Conservation (phyloP, 768 basidiomycete genomes). For the button mushroom (Agaricus bisporus) region DNA sequence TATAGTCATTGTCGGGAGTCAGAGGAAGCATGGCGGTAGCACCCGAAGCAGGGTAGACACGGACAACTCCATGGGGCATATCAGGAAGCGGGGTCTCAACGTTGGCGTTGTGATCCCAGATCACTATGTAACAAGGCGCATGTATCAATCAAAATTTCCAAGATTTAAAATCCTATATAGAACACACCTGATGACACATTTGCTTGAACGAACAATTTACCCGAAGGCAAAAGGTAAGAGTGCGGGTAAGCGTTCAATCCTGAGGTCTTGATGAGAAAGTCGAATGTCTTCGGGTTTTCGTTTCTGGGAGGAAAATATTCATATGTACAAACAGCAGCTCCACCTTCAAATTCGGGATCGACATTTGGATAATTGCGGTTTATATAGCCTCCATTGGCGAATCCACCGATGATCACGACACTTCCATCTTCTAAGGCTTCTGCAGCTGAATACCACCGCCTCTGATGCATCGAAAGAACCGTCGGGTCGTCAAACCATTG, state of each 20-base stretch:
- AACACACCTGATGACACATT: constrained; percentile 69
- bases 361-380: constrained; percentile 68
- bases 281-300: constrained; percentile 41
- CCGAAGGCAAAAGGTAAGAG: constrained; percentile 68
- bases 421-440: constrained; percentile 74
- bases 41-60: constrained; percentile 88
- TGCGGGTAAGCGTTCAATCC: constrained; percentile 77
- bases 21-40: constrained; percentile 88
- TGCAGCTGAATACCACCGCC: constrained; percentile 75
- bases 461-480: constrained; percentile 56
- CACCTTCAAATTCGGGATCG: constrained; percentile 58
- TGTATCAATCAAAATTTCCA: background rate
- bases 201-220: constrained; percentile 77
- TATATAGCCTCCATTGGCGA: constrained; percentile 72
- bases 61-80: constrained; percentile 69
- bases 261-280: constrained; percentile 66
- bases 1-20: constrained; percentile 84
- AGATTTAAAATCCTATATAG: background rate
- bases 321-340: constrained; percentile 73
- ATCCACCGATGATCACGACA: constrained; percentile 77
- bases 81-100: constrained; percentile 59
- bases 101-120: constrained; percentile 38
- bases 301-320: constrained; percentile 75
- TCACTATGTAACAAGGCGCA: constrained; percentile 13
- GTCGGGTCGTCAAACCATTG: constrained; percentile 69